Conservation (phyloP, 2,329 filamentous ascomycete species). For the Talaromyces funiculosus region DNA sequence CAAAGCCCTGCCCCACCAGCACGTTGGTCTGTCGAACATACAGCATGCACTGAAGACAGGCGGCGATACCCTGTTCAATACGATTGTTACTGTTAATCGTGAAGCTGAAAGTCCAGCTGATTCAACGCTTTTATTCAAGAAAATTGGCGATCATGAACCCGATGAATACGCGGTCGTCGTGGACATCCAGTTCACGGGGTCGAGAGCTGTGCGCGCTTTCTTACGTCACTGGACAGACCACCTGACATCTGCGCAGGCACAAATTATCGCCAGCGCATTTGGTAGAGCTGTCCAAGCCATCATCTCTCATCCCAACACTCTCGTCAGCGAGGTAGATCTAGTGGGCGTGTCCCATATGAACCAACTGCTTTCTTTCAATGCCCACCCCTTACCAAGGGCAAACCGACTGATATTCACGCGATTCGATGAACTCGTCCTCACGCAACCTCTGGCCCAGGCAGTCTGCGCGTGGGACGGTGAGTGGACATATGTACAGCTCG, state of each 20-base stretch:
- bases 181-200: neutral
- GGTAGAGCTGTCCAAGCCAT: neutral
- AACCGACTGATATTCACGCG: neutral
- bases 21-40: constrained; percentile 9
- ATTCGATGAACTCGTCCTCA: neutral
- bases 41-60: constrained; percentile 12
- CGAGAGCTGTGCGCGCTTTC: neutral
- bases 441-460: constrained; percentile 17
- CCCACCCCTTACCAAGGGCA: neutral
- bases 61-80: constrained; percentile 15
- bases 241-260: neutral
- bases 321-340: neutral
- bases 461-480: constrained; percentile 28
- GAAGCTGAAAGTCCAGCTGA: neutral
- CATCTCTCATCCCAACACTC: neutral
- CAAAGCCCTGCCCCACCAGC: constrained; percentile 12
- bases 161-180: neutral
- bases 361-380: neutral
- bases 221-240: neutral
- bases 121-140: neutral
- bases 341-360: neutral
- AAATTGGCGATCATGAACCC: neutral
- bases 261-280: neutral
- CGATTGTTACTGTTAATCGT: constrained; percentile 6
- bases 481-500: constrained; percentile 28